Evolutionary conservation across 2,329 filamentous ascomycete genomes (phyloP).

Genomic region (Botrytis tulipae): DNA sequence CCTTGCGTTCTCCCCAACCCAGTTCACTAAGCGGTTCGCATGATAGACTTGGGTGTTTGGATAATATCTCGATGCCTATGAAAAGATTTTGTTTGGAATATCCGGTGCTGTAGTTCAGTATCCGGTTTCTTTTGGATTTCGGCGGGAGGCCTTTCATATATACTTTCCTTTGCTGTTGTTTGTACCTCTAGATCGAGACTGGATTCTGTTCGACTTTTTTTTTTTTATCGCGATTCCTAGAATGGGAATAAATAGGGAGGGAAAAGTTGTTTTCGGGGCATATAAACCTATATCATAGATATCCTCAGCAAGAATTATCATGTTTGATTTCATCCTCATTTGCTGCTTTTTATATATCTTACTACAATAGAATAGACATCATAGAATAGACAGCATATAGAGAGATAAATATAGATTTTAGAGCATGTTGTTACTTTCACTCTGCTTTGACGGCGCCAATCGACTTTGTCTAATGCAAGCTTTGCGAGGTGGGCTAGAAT

Average conservation of each 20-base stretch:
- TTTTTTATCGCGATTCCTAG: not conserved
- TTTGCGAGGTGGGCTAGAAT: not conserved
- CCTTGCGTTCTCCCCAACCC: slow-evolving; percentile 2
- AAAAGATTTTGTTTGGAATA: not conserved
- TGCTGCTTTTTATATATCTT: not conserved
- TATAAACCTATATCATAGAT: not conserved
- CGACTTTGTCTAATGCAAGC: not conserved
- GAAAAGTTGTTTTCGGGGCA: not conserved
- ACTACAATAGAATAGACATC: not conserved
- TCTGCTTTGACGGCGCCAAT: not conserved
- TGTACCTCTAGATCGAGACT: not conserved
- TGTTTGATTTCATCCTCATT: not conserved
- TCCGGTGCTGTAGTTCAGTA: not conserved
- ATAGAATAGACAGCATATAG: not conserved
- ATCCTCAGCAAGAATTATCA: not conserved
- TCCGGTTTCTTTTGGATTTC: not conserved
- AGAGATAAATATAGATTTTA: not conserved
- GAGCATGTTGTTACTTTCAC: not conserved
- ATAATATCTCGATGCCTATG: not conserved
- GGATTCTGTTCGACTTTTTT: not conserved
- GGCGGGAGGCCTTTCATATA: not conserved
- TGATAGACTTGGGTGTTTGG: not conserved
- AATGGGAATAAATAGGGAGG: not conserved
- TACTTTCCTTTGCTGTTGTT: not conserved
- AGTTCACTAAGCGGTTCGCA: not conserved